These are phyloP conservation scores for Aspergillus sp. DNA, from an alignment of 2,329 filamentous ascomycete species.

Conservation along the genomic window DNA sequence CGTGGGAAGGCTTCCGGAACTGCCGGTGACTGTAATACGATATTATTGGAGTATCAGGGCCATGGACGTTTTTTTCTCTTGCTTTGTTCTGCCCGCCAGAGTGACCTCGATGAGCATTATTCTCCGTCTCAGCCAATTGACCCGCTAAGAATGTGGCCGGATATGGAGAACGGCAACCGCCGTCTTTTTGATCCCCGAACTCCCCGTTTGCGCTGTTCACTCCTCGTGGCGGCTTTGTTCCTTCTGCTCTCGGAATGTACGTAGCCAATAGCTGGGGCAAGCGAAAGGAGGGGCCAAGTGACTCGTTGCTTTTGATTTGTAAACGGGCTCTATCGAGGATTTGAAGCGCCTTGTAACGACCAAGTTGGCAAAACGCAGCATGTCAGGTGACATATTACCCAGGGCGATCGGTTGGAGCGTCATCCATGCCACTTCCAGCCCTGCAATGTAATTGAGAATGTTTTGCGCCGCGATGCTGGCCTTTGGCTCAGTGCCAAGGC, in stretches of 20 bases:
- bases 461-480: neutral
- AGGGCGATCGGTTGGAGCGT: neutral
- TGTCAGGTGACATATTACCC: constrained; percentile 3
- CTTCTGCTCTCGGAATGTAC: neutral
- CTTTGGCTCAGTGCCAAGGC: neutral
- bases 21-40: neutral
- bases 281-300: neutral
- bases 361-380: neutral
- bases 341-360: neutral
- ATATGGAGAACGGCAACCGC: constrained; percentile 17
- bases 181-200: neutral
- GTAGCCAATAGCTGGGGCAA: neutral
- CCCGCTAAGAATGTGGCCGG: neutral
- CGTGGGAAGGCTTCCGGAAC: neutral
- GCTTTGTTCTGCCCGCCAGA: neutral
- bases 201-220: neutral
- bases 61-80: neutral
- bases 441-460: neutral
- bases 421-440: neutral
- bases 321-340: neutral
- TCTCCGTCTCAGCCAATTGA: neutral
- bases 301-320: neutral
- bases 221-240: neutral
- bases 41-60: neutral
- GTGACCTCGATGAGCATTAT: neutral